Evolutionary conservation across 2,329 filamentous ascomycete genomes (phyloP).

Genomic region (Penicillium janthinellum): DNA sequence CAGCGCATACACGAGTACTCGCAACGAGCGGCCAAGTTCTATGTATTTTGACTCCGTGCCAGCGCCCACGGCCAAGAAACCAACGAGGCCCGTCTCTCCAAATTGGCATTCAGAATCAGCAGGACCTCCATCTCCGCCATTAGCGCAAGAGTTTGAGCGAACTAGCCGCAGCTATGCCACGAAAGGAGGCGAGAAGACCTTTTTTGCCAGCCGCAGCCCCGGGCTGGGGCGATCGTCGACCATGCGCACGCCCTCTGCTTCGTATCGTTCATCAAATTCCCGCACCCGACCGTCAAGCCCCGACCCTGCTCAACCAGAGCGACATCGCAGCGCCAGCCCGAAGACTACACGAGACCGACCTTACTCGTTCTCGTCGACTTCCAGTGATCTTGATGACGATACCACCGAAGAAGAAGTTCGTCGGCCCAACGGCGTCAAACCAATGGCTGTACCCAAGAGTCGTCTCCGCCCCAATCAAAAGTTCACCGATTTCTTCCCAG

Average conservation of each 20-base stretch:
- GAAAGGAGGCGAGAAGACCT: slow-evolving; percentile 58
- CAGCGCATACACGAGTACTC: slow-evolving; percentile 50
- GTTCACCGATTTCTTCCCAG: slow-evolving; percentile 29
- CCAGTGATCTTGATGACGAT: slow-evolving; percentile 42
- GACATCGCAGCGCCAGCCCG: slow-evolving; percentile 50
- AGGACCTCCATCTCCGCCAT: slow-evolving; percentile 30
- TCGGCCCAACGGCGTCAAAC: slow-evolving; percentile 29
- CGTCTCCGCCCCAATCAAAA: slow-evolving; percentile 37
- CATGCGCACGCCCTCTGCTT: slow-evolving; percentile 52
- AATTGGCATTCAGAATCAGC: slow-evolving; percentile 29
- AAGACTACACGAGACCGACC: slow-evolving; percentile 36
- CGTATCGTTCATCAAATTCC: slow-evolving; percentile 33
- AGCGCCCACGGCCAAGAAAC: slow-evolving; percentile 46
- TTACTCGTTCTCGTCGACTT: slow-evolving; percentile 39
- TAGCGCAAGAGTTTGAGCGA: slow-evolving; percentile 50
- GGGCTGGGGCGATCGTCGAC: slow-evolving; percentile 57
- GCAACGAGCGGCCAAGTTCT: slow-evolving; percentile 37
- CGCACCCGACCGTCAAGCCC: slow-evolving; percentile 42
- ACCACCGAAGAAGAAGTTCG: slow-evolving; percentile 34
- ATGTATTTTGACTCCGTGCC: slow-evolving; percentile 43
- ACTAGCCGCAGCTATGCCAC: slow-evolving; percentile 58
- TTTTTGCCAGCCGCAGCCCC: slow-evolving; percentile 54
- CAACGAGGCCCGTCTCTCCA: slow-evolving; percentile 36
- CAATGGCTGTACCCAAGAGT: slow-evolving; percentile 46
- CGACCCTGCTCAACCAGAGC: slow-evolving; percentile 30